A percentile compares a stretch with the other conserved stretches of the same genome.
Conservation (phyloP, 2,329 filamentous ascomycete species). For the Exophiala phaeomuriformis region DNA sequence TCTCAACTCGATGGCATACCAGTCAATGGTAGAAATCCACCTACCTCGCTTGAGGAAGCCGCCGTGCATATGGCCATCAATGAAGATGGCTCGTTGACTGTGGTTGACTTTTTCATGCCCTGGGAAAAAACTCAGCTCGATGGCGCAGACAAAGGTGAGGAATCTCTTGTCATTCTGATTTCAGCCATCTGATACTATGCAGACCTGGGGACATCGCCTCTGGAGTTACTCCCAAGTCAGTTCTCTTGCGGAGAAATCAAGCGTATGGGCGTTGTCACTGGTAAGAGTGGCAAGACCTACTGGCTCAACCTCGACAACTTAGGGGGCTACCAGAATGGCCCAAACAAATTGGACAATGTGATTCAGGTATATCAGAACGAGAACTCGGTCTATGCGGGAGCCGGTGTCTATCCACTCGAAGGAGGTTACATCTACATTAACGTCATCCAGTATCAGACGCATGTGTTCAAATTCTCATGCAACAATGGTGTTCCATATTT, state of each 20-base stretch:
- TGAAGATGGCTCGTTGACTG: slow-evolving; percentile 34
- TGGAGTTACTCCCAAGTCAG: slow-evolving; percentile 20
- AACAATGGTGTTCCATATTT: slow-evolving; percentile 32
- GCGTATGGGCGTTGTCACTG: slow-evolving; percentile 46
- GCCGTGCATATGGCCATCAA: slow-evolving; percentile 23
- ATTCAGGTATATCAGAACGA: slow-evolving; percentile 34
- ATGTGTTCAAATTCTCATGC: slow-evolving; percentile 33
- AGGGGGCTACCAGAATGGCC: slow-evolving; percentile 37
- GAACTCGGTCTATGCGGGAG: slow-evolving; percentile 34
- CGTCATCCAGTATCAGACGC: slow-evolving; percentile 28
- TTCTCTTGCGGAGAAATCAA: slow-evolving; percentile 30
- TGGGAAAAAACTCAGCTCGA: slow-evolving; percentile 46
- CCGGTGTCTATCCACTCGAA: slow-evolving; percentile 38
- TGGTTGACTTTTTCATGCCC: slow-evolving; percentile 51
- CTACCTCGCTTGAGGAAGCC: slow-evolving; percentile 28
- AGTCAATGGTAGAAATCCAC: slow-evolving; percentile 27
- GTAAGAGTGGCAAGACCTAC: slow-evolving; percentile 45
- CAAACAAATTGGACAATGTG: slow-evolving; percentile 33
- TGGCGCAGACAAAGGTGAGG: slow-evolving; percentile 39
- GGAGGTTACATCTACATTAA: slow-evolving; percentile 41
- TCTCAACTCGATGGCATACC: slow-evolving; percentile 28
- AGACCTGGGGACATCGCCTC: slow-evolving; percentile 40
- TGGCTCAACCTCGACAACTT: slow-evolving; percentile 38
- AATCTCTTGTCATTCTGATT: neutral
- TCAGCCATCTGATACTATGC: neutral